Conservation (phyloP, 768 basidiomycete genomes). For the Daedaleopsis nitida region DNA sequence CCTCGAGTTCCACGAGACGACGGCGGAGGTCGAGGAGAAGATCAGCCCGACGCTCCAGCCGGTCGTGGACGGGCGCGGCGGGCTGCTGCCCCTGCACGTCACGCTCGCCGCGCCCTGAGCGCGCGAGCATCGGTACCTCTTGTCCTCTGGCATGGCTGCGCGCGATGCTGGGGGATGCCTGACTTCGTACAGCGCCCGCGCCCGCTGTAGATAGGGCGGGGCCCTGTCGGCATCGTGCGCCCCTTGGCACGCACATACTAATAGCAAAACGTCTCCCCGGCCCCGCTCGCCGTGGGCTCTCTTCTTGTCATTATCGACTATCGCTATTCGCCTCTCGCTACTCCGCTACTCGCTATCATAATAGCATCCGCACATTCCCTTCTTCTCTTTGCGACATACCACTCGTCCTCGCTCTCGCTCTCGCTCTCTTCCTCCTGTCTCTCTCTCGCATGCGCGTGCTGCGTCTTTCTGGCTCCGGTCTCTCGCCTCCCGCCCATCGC, state of each 20-base stretch:
- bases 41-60: slow-evolving; percentile 41
- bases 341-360: too few species aligned
- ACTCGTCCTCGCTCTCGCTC: neutral
- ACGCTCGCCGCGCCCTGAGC: slow-evolving; percentile 25
- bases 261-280: too few species aligned
- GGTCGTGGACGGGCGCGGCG: slow-evolving; percentile 34
- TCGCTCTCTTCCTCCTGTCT: neutral
- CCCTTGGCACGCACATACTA: too few species aligned
- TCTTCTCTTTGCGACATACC: neutral
- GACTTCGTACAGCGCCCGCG: too few species aligned
- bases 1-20: slow-evolving; percentile 40
- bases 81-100: slow-evolving; percentile 25
- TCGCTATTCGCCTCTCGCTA: neutral
- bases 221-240: too few species aligned
- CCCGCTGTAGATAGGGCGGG: too few species aligned
- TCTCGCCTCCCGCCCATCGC: too few species aligned
- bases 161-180: too few species aligned
- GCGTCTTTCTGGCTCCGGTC: too few species aligned
- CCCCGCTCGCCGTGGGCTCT: too few species aligned
- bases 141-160: too few species aligned
- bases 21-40: slow-evolving; percentile 31
- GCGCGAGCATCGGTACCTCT: neutral
- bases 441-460: neutral
- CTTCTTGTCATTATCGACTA: too few species aligned
- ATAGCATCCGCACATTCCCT: neutral